Percentiles rank a stretch among this genome's conserved stretches.
Evolutionary conservation across 495 filamentous ascomycete genomes (phyloP).

Genomic region (Podospora comata): DNA sequence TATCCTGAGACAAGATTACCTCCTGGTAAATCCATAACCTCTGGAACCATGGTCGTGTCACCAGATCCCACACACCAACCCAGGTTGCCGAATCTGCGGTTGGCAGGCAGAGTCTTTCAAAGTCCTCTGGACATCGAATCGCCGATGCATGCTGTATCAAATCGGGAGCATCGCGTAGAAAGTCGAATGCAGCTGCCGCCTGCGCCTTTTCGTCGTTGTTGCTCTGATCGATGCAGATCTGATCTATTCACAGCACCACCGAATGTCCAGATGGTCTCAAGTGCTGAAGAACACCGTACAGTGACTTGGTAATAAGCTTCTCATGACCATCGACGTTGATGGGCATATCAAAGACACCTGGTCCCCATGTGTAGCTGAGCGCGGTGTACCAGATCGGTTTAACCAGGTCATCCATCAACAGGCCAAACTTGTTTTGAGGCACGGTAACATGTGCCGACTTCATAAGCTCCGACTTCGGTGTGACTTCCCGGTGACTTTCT

Average conservation of each 20-base stretch:
- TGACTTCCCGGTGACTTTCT: neutral
- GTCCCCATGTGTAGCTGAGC: neutral
- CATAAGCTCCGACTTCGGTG: neutral
- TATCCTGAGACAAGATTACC: neutral
- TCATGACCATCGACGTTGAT: neutral
- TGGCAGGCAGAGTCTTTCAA: neutral
- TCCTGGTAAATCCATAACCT: neutral
- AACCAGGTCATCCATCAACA: neutral
- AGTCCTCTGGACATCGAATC: neutral
- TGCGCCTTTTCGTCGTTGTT: conserved; percentile 22
- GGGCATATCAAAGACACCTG: neutral
- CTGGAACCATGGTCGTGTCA: neutral
- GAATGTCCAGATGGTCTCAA: neutral
- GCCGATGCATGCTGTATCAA: neutral
- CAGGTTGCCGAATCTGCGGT: neutral
- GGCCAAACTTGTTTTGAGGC: neutral
- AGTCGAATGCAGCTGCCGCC: neutral
- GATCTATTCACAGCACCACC: conserved; percentile 21
- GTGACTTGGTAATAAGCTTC: conserved; percentile 1
- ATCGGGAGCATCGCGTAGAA: neutral
- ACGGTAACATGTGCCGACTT: neutral
- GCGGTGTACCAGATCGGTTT: neutral
- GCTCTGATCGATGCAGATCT: conserved; percentile 35
- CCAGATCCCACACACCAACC: neutral
- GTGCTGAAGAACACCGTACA: conserved; percentile 1